Evolutionary conservation across 176 grass and related monocot species (phyloP).

Genomic region (Ananas comosus): DNA sequence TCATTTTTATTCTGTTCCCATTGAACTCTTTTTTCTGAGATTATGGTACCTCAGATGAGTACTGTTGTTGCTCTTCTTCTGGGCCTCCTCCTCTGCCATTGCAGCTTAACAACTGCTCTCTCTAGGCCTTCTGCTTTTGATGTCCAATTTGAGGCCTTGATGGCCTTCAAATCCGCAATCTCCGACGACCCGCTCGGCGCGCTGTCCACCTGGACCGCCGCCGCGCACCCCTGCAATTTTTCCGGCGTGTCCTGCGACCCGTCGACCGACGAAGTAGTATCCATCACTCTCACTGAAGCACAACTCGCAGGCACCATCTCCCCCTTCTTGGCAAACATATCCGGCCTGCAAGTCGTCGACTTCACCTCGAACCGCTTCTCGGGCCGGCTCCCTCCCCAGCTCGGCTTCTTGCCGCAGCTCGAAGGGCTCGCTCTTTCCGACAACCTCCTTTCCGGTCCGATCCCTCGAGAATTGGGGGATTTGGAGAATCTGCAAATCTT

Average conservation of each 20-base stretch:
- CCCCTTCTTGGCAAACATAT: constrained; percentile 72
- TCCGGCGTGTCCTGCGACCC: constrained; percentile 52
- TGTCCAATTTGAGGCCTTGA: constrained; percentile 56
- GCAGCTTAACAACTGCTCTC: background rate
- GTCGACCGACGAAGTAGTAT: constrained; percentile 32
- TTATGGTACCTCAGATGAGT: constrained; percentile 14
- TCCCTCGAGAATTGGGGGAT: constrained; percentile 56
- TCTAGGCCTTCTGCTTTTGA: background rate
- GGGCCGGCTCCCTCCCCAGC: constrained; percentile 43
- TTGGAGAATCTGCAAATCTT: constrained; percentile 28
- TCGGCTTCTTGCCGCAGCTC: constrained; percentile 41
- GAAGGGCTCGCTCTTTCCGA: constrained; percentile 12
- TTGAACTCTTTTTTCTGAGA: background rate
- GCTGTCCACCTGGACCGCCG: constrained; percentile 38
- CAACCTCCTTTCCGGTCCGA: constrained; percentile 45
- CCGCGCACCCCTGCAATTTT: constrained; percentile 57
- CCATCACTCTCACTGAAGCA: constrained; percentile 33
- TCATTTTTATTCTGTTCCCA: background rate
- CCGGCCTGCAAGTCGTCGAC: constrained; percentile 65
- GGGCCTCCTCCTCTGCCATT: constrained; percentile 11
- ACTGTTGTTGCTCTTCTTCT: background rate
- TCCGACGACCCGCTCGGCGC: constrained; percentile 41
- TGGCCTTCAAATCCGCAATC: constrained; percentile 62
- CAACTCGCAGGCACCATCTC: constrained; percentile 50
- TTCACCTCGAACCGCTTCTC: constrained; percentile 41